phyloP scores from a whole-genome alignment of 2,329 filamentous ascomycete genomes.

The Akanthomyces lecanii region DNA sequence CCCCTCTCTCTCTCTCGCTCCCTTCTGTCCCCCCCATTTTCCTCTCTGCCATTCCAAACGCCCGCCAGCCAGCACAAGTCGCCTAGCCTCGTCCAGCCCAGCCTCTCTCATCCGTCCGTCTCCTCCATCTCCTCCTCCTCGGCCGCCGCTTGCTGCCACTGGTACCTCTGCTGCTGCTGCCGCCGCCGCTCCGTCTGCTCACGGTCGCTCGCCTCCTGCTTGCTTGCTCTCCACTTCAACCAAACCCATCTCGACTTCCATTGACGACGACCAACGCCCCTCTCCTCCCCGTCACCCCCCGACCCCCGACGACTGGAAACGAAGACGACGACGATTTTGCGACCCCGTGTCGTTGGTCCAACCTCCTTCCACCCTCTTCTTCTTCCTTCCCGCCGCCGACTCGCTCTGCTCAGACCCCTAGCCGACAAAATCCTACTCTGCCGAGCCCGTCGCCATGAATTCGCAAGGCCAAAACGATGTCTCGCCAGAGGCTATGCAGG shows the following conservation, averaged over 20 bases:
- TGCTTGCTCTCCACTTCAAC: conserved; percentile 7
- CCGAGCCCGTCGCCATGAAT: conserved; percentile 45
- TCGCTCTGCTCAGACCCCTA: conserved; percentile 6
- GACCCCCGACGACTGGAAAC: conserved; percentile 22
- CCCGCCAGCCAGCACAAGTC: background rate
- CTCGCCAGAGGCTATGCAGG: conserved; percentile 79
- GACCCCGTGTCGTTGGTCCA: conserved; percentile 11
- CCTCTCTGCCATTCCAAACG: conserved; percentile 6
- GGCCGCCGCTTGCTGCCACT: conserved; percentile 2
- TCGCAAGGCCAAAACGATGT: conserved; percentile 57
- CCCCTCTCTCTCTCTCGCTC: background rate
- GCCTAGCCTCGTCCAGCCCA: conserved; percentile 4
- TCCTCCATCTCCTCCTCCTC: background rate
- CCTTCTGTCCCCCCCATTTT: background rate
- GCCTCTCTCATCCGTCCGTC: conserved; percentile 11
- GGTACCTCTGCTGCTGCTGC: background rate
- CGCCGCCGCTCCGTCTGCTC: background rate
- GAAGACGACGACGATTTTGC: background rate
- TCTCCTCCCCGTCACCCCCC: background rate
- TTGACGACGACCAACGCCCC: conserved; percentile 17
- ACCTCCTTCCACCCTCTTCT: conserved; percentile 17
- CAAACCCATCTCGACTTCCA: conserved; percentile 2
- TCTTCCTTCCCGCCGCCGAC: conserved; percentile 7
- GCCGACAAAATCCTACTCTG: conserved; percentile 1
- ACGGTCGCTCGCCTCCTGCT: conserved; percentile 2